Conservation (phyloP, 2,329 filamentous ascomycete species). For the Aspergillus floridensis region DNA sequence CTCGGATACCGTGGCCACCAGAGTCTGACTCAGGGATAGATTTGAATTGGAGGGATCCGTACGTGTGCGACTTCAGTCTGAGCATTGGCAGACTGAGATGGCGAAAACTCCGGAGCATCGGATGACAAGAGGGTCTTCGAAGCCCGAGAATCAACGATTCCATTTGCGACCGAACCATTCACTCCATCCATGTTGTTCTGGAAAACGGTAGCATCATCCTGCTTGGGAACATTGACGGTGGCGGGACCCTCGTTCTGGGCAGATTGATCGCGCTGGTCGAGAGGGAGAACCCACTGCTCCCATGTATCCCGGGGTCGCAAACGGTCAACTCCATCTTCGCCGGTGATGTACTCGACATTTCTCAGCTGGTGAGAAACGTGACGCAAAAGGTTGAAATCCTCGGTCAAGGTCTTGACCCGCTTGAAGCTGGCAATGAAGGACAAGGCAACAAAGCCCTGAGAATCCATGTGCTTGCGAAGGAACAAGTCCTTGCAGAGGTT, state of each 20-base stretch:
- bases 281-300: slow-evolving; percentile 73
- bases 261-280: slow-evolving; percentile 67
- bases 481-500: slow-evolving; percentile 93
- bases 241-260: slow-evolving; percentile 72
- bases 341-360: slow-evolving; percentile 70
- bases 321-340: slow-evolving; percentile 74
- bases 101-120: slow-evolving; percentile 62
- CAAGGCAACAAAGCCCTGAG: slow-evolving; percentile 84
- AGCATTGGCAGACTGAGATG: slow-evolving; percentile 34
- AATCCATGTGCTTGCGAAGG: slow-evolving; percentile 88
- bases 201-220: slow-evolving; percentile 42
- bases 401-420: slow-evolving; percentile 71
- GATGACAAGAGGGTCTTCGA: slow-evolving; percentile 58
- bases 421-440: slow-evolving; percentile 81
- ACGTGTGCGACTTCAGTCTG: slow-evolving; percentile 39
- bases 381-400: slow-evolving; percentile 71
- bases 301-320: slow-evolving; percentile 73
- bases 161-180: slow-evolving; percentile 42
- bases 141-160: slow-evolving; percentile 32
- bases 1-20: background rate
- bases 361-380: slow-evolving; percentile 70
- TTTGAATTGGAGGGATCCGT: slow-evolving; percentile 31
- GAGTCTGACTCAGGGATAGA: background rate
- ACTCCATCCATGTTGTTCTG: slow-evolving; percentile 29
- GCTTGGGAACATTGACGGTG: slow-evolving; percentile 22